Conservation (phyloP, 164 flowering plant genomes). For the Santalum album region DNA sequence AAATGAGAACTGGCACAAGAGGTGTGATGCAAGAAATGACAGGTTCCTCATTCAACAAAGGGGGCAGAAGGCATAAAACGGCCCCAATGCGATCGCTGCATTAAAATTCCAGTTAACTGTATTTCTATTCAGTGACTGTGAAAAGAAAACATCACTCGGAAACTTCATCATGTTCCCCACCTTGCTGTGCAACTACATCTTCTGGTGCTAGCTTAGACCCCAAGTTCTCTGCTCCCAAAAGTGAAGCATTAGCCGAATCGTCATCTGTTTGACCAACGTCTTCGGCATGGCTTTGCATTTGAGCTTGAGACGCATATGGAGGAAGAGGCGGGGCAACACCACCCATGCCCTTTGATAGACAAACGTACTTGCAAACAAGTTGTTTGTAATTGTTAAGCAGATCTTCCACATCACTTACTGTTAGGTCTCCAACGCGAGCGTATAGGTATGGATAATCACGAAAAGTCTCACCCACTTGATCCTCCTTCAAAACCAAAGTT, state of each 20-base stretch:
- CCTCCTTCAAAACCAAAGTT: slow-evolving; percentile 56
- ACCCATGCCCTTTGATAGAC: slow-evolving; percentile 65
- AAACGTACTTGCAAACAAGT: slow-evolving; percentile 68
- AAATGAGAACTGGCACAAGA: too few relatives aligned
- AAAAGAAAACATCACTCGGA: too few relatives aligned
- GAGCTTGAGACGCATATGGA: background rate
- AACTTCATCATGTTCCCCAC: too few relatives aligned
- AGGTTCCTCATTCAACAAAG: too few relatives aligned
- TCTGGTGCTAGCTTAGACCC: too few relatives aligned
- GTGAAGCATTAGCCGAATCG: slow-evolving; percentile 9
- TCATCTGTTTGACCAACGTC: slow-evolving; percentile 9
- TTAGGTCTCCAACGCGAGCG: slow-evolving; percentile 69
- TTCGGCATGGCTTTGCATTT: slow-evolving; percentile 5
- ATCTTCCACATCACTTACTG: slow-evolving; percentile 65
- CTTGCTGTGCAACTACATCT: too few relatives aligned
- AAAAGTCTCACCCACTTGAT: slow-evolving; percentile 29
- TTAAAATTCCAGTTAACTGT: too few relatives aligned
- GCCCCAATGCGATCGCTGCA: too few relatives aligned
- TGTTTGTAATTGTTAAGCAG: slow-evolving; percentile 69
- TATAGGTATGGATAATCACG: slow-evolving; percentile 63
- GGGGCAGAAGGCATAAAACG: too few relatives aligned
- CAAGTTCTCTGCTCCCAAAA: slow-evolving; percentile 12
- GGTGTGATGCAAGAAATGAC: too few relatives aligned
- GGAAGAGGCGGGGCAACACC: slow-evolving; percentile 3
- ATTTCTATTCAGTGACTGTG: too few relatives aligned